Base-by-base conservation (phyloP, 768 basidiomycete genomes). In the Epithele typhae region DNA sequence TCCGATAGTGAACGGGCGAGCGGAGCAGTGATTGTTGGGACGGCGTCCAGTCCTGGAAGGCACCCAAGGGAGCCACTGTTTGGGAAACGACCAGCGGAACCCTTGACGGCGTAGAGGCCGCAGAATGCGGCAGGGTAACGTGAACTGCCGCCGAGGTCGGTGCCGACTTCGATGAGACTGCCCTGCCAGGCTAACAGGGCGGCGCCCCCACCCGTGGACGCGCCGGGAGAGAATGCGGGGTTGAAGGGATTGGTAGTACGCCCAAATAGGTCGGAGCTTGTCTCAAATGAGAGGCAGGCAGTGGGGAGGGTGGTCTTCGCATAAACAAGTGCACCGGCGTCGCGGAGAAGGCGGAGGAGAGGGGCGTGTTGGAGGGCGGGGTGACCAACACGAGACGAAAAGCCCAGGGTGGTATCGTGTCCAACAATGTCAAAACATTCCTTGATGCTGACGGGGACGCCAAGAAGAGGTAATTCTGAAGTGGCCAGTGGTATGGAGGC, bases 61-160 rank as follows among this genome's bases (percentile, higher is more conserved):
- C 66, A 61, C 1, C 65, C 48, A 9, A 43, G 45, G 3, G 61
- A 44, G 22, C 72, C 71, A 39, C 56, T 44, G 11, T 48, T 46
- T 0, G 72, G 73, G 47, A 72, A 68, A 32, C 74, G 64, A 18
- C 72, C 68, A 0, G 55, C 38, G 10, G 69, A 65, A 3, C 69
- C 63, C 25, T 68, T 69, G 56, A 76, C 61, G n/a, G 66, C 58
- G 49, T 75, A 76, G 17, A 76, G 37, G 3, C 76, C 78, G 35
- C 72, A 75, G 39, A 65, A 72, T 10, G 72, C 69, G 1, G 77
- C 68, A 1, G 78, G 78, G 43, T 74, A 68, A 38, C 78, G 66
- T 12, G 71, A 62, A 17, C 73, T 74, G 5, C 78, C 78, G 1
- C 76, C 77, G n/a, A 78, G 57, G 49, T 78, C 77, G 5, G 75